phyloP scores from a whole-genome alignment of 2,329 filamentous ascomycete species.

The Diaporthe sp. region DNA sequence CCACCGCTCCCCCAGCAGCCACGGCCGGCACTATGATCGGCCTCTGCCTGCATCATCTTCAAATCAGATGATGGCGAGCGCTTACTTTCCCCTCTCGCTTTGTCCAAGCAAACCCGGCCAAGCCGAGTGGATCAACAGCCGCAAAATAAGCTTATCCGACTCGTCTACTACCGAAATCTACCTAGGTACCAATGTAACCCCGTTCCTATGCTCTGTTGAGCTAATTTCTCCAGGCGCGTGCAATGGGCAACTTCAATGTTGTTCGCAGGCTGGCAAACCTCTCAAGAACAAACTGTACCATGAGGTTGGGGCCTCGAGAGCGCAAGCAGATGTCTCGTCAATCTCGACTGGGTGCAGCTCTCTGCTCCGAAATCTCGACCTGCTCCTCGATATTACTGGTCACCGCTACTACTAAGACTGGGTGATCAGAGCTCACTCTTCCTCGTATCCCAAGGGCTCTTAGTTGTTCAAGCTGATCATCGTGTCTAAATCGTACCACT shows the following conservation, averaged over 20 bases:
- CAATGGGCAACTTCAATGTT: not conserved
- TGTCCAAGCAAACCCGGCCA: not conserved
- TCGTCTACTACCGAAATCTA: not conserved
- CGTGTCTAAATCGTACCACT: slow-evolving; percentile 11
- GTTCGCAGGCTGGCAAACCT: too few species aligned
- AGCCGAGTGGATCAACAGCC: slow-evolving; percentile 32
- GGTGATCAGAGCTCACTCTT: not conserved
- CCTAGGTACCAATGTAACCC: not conserved
- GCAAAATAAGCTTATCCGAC: slow-evolving; percentile 32
- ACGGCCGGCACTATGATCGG: not conserved
- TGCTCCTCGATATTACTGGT: not conserved
- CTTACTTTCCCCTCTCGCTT: not conserved
- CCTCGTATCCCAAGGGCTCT: not conserved
- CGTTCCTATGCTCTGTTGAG: not conserved
- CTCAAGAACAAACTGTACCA: not conserved
- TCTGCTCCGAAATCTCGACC: not conserved
- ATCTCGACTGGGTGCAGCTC: not conserved
- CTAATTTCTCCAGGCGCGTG: not conserved
- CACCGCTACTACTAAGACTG: slow-evolving; percentile 12
- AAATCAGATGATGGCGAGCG: not conserved
- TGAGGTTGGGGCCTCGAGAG: not conserved
- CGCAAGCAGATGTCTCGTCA: not conserved
- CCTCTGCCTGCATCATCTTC: not conserved
- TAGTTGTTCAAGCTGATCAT: slow-evolving; percentile 9
- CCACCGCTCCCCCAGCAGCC: not conserved